Evolutionary conservation across 2,329 filamentous ascomycete species (phyloP).

Genomic region (Seiridium cupressi): DNA sequence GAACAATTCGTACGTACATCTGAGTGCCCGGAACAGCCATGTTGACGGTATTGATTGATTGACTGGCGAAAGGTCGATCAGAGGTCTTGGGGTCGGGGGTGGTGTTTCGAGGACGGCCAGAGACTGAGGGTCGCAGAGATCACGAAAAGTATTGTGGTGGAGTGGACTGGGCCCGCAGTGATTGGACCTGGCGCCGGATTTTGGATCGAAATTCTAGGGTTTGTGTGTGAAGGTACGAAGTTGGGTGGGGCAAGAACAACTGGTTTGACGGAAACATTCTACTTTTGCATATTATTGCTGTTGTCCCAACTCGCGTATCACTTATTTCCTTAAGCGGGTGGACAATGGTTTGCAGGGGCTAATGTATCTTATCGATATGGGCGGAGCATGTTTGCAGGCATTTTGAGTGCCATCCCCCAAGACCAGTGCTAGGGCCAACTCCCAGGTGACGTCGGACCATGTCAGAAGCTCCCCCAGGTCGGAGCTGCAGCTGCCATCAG

Average conservation of each 20-base stretch:
- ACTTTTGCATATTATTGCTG: too few species aligned
- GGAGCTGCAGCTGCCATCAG: background rate
- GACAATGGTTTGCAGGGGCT: too few species aligned
- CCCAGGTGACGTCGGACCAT: too few species aligned
- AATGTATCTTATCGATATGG: too few species aligned
- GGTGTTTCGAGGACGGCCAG: slow-evolving; percentile 23
- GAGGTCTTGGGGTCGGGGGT: slow-evolving; percentile 32
- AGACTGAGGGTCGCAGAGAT: slow-evolving; percentile 10
- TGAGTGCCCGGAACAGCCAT: slow-evolving; percentile 62
- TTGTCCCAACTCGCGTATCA: too few species aligned
- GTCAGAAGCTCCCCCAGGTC: too few species aligned
- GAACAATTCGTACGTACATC: slow-evolving; percentile 50
- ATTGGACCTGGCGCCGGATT: slow-evolving; percentile 4
- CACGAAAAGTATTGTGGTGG: slow-evolving; percentile 10
- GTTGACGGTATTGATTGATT: slow-evolving; percentile 38
- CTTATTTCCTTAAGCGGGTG: too few species aligned
- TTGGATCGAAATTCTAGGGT: slow-evolving; percentile 3
- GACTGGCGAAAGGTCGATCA: slow-evolving; percentile 25
- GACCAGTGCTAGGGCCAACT: too few species aligned
- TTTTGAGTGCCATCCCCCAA: too few species aligned
- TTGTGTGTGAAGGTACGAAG: background rate
- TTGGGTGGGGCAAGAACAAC: background rate
- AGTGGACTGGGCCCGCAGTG: background rate
- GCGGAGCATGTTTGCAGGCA: too few species aligned
- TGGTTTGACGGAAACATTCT: too few species aligned